phyloP scores from a whole-genome alignment of 1,284 basidiomycete genomes.

The Cutaneotrichosporon sp. region DNA sequence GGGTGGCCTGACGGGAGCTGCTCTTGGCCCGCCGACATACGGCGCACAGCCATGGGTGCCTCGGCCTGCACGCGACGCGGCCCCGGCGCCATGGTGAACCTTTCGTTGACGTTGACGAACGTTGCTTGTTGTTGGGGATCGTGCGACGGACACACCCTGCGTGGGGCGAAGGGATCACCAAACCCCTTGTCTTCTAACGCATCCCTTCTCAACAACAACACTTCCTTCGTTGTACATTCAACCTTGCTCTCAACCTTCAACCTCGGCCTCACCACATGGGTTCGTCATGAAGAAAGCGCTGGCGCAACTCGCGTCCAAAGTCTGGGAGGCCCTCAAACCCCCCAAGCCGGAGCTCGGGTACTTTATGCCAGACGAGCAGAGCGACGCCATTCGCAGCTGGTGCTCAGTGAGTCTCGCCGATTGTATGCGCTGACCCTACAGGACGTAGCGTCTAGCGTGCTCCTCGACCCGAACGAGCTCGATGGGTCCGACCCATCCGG shows the following conservation, averaged over 20 bases:
- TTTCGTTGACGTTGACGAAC: neutral
- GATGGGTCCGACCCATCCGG: neutral
- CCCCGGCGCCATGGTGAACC: slow-evolving; percentile 2
- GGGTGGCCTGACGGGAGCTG: neutral
- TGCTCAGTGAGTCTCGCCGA: neutral
- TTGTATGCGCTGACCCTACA: neutral
- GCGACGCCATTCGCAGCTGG: slow-evolving; percentile 7
- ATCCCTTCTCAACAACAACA: neutral
- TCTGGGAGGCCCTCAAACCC: slow-evolving; percentile 4
- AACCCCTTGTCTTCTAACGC: neutral
- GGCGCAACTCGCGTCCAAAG: slow-evolving; percentile 9
- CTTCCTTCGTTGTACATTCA: neutral
- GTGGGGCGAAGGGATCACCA: neutral
- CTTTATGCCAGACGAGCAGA: slow-evolving; percentile 1
- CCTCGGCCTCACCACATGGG: neutral
- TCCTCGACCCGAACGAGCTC: slow-evolving; percentile 7
- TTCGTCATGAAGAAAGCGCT: neutral
- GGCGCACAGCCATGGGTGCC: slow-evolving; percentile 8
- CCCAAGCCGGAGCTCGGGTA: slow-evolving; percentile 2
- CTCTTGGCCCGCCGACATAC: neutral
- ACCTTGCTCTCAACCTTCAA: neutral
- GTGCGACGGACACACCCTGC: neutral
- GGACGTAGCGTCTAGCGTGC: neutral
- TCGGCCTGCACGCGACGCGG: slow-evolving; percentile 3
- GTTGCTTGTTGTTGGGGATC: neutral